These are phyloP conservation scores for Penicillium silybi DNA, from an alignment of 495 filamentous ascomycete species.

Conservation along the genomic window DNA sequence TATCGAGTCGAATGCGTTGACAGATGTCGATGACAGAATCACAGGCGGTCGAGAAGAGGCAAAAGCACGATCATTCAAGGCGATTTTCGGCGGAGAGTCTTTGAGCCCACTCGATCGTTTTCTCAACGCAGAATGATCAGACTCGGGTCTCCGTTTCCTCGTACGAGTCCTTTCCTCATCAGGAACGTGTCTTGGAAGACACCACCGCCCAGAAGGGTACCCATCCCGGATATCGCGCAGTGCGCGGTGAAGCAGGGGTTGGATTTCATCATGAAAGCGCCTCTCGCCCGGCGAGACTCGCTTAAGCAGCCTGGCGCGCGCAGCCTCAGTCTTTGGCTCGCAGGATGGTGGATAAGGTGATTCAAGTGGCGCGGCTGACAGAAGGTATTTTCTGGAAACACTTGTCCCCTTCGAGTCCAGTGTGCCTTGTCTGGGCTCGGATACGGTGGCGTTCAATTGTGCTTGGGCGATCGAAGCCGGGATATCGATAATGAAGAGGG, in stretches of 20 bases:
- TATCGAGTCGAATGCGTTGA: slow-evolving; percentile 27
- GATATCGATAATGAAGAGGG: slow-evolving; percentile 58
- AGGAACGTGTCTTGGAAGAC: slow-evolving; percentile 25
- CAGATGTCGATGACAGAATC: slow-evolving; percentile 31
- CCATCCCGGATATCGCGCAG: slow-evolving; percentile 26
- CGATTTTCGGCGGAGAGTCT: neutral
- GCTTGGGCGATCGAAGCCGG: slow-evolving; percentile 54
- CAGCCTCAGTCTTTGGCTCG: slow-evolving; percentile 41
- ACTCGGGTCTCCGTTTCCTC: neutral
- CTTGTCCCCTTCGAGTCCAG: neutral
- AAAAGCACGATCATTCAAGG: neutral
- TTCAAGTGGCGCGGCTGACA: slow-evolving; percentile 30
- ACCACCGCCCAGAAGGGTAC: slow-evolving; percentile 33
- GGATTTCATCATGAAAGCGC: slow-evolving; percentile 29
- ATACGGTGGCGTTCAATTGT: slow-evolving; percentile 20
- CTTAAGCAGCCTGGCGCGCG: slow-evolving; percentile 34
- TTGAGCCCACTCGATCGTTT: neutral
- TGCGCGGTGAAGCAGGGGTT: slow-evolving; percentile 22
- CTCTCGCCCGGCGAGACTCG: slow-evolving; percentile 25
- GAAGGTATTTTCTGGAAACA: slow-evolving; percentile 6
- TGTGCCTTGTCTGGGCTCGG: neutral
- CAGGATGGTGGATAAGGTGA: slow-evolving; percentile 30
- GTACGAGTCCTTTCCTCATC: slow-evolving; percentile 4
- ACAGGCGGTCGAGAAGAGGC: slow-evolving; percentile 18
- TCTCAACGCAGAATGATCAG: slow-evolving; percentile 5